A percentile compares a stretch with the other conserved stretches of the same genome.
These are phyloP conservation scores for Gyromitra esculenta DNA, from an alignment of 2,329 filamentous ascomycete genomes.

Conservation along the genomic window DNA sequence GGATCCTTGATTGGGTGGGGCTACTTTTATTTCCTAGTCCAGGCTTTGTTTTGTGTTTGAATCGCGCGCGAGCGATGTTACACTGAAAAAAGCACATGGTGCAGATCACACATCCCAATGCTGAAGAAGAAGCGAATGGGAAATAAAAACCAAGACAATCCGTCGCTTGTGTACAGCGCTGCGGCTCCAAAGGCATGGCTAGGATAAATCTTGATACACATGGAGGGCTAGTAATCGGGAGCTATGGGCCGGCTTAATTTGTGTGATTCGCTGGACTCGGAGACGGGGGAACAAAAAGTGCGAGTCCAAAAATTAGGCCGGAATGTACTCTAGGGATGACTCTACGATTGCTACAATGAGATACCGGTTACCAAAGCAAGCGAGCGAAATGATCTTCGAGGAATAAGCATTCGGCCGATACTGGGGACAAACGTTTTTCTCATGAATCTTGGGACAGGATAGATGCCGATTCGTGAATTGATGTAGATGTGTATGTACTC, in stretches of 20 bases:
- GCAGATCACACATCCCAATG: slow-evolving; percentile 4
- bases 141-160: slow-evolving; percentile 15
- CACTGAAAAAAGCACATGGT: background rate
- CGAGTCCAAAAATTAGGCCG: slow-evolving; percentile 16
- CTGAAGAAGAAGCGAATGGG: slow-evolving; percentile 27
- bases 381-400: background rate
- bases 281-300: slow-evolving; percentile 28
- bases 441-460: background rate
- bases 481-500: background rate
- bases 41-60: slow-evolving; percentile 23
- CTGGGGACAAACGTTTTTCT: background rate
- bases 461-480: slow-evolving; percentile 13
- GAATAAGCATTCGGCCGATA: slow-evolving; percentile 42
- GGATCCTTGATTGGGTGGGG: slow-evolving; percentile 6
- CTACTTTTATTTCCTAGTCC: slow-evolving; percentile 21
- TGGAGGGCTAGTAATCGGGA: slow-evolving; percentile 10
- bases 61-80: slow-evolving; percentile 22
- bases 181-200: slow-evolving; percentile 38
- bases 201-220: slow-evolving; percentile 19
- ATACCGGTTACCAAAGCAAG: background rate
- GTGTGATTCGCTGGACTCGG: slow-evolving; percentile 25
- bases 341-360: background rate
- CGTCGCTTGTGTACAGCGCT: slow-evolving; percentile 28
- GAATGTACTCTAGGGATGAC: background rate
- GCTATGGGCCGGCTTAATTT: background rate